phyloP scores from a whole-genome alignment of 1,284 basidiomycete species.

The Ganoderma leucocontextum region DNA sequence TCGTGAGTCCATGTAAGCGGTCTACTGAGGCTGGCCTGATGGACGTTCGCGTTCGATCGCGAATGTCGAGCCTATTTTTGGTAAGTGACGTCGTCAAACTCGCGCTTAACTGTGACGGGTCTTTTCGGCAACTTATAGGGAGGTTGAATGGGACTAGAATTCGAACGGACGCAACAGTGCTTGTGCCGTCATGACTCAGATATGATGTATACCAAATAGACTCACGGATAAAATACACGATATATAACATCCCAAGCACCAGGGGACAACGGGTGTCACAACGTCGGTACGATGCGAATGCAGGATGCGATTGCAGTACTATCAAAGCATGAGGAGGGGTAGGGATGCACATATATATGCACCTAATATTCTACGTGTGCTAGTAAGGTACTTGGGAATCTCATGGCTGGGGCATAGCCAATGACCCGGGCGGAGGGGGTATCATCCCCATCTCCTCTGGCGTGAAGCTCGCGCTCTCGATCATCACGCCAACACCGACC shows the following conservation, averaged over 20 bases:
- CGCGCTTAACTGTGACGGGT: too few relatives aligned
- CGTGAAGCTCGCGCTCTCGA: constrained; percentile 83
- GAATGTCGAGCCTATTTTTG: background rate
- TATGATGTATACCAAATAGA: background rate
- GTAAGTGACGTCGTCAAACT: constrained; percentile 2
- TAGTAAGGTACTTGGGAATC: constrained; percentile 29
- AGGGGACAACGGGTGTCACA: background rate
- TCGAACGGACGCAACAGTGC: background rate
- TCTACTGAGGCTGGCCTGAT: background rate
- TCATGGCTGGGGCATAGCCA: constrained; percentile 32
- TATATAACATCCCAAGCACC: background rate
- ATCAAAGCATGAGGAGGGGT: constrained; percentile 34
- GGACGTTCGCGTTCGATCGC: background rate
- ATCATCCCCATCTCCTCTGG: constrained; percentile 82
- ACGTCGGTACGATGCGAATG: constrained; percentile 11
- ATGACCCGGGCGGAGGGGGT: constrained; percentile 29
- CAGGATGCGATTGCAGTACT: constrained; percentile 31
- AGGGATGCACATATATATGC: constrained; percentile 24
- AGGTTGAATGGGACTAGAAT: background rate
- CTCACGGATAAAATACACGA: background rate
- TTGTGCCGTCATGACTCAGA: background rate
- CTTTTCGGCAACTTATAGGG: background rate
- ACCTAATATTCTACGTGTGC: constrained; percentile 33
- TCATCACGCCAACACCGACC: constrained; percentile 96
- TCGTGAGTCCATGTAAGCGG: background rate